Evolutionary conservation across 495 filamentous ascomycete genomes (phyloP).

Genomic region (Podospora conica): DNA sequence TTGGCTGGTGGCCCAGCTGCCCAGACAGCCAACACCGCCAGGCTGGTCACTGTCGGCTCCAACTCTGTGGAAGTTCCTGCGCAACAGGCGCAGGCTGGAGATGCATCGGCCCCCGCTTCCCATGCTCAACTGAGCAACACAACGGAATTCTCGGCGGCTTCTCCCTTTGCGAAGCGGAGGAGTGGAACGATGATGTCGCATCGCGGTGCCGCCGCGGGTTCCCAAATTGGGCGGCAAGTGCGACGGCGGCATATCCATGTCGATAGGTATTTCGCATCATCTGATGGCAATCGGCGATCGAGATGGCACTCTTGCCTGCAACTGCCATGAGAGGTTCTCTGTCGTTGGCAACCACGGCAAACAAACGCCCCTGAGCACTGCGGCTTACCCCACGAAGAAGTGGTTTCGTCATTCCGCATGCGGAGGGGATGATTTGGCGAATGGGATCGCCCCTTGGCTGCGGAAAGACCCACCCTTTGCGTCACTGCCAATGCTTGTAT

Average conservation of each 20-base stretch:
- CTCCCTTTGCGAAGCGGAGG: neutral
- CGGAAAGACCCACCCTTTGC: conserved; percentile 2
- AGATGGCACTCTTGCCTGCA: neutral
- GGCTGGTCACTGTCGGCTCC: neutral
- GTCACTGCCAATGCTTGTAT: conserved; percentile 9
- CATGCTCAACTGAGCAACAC: neutral
- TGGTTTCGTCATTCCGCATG: conserved; percentile 16
- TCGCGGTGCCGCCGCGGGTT: neutral
- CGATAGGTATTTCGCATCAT: neutral
- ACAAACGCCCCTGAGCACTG: neutral
- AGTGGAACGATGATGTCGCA: neutral
- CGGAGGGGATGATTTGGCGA: neutral
- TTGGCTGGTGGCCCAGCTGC: no score
- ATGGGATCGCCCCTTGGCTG: neutral
- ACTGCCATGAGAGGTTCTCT: neutral
- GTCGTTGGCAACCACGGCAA: neutral
- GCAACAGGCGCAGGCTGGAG: neutral
- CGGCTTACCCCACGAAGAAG: conserved; percentile 4
- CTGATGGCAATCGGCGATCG: neutral
- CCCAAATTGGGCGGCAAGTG: neutral
- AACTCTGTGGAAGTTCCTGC: neutral
- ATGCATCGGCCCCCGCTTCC: neutral
- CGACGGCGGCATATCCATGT: neutral
- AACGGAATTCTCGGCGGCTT: neutral
- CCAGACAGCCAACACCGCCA: neutral